Conservation (phyloP, 2,329 filamentous ascomycete genomes). For the Xylaria sp. region DNA sequence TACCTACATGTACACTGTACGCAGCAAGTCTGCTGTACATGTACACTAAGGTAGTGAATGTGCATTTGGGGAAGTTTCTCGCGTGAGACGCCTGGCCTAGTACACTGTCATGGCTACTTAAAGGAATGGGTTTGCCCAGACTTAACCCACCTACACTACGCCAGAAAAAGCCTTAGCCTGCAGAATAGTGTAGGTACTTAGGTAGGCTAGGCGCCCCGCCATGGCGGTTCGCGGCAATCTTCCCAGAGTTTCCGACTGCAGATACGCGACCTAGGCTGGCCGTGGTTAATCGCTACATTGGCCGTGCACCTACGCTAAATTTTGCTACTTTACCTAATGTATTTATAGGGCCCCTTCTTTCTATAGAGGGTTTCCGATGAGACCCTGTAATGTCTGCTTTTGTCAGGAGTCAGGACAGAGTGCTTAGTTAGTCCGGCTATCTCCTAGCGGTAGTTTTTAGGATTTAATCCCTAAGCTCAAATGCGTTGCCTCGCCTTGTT, state of each 20-base stretch:
- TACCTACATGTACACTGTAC: background rate
- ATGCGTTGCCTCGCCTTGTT: too few species aligned
- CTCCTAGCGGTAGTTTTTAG: too few species aligned
- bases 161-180: slow-evolving; percentile 6
- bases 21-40: background rate
- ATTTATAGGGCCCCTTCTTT: background rate
- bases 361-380: too few species aligned
- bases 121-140: background rate
- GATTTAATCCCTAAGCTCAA: too few species aligned
- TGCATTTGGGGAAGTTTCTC: slow-evolving; percentile 46
- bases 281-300: too few species aligned
- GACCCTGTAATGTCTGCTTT: too few species aligned
- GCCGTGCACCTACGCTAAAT: too few species aligned
- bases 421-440: too few species aligned
- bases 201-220: slow-evolving; percentile 27
- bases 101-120: background rate
- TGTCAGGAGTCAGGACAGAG: too few species aligned
- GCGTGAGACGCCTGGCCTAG: slow-evolving; percentile 35
- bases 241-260: slow-evolving; percentile 36
- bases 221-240: slow-evolving; percentile 43
- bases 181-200: too few species aligned
- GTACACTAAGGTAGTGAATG: slow-evolving; percentile 25
- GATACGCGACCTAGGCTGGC: too few species aligned
- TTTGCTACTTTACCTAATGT: background rate
- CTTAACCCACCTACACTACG: background rate